Percentiles rank a stretch among this genome's conserved stretches.
phyloP scores from a whole-genome alignment of 75 land plant species.

The Selaginella tamariscina region DNA sequence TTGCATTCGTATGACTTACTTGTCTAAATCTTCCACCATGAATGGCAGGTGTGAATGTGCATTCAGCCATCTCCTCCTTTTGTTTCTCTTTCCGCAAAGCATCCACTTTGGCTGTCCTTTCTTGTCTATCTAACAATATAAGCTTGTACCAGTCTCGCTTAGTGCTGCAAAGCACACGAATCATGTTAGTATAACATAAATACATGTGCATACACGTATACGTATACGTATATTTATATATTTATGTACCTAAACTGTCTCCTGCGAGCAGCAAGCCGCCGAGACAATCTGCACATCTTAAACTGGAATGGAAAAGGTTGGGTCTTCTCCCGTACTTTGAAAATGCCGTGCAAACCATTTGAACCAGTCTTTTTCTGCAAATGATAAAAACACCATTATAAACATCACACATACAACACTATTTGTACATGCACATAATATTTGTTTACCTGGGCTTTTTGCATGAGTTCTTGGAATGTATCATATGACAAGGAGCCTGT shows the following conservation, averaged over 20 bases:
- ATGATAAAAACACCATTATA: not conserved
- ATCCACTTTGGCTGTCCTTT: conserved; percentile 22
- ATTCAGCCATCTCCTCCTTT: conserved; percentile 29
- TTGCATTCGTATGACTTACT: no score
- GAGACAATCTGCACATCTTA: conserved; percentile 31
- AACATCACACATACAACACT: not conserved
- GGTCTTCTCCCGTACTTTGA: not conserved
- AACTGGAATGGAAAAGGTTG: conserved; percentile 16
- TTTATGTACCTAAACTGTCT: conserved; percentile 20
- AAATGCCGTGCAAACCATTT: not conserved
- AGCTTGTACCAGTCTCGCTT: conserved; percentile 31
- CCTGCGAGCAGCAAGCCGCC: conserved; percentile 19
- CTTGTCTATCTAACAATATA: conserved; percentile 25
- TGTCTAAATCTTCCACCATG: not conserved
- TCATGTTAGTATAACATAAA: no score
- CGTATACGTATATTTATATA: no score
- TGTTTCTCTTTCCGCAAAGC: conserved; percentile 21
- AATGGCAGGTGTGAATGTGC: conserved; percentile 30
- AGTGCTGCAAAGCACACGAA: conserved; percentile 23
- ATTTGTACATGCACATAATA: no score
- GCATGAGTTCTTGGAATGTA: conserved; percentile 4
- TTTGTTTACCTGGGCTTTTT: not conserved
- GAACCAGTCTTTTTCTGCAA: not conserved
- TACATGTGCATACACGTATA: no score
- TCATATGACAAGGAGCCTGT: not conserved